phyloP scores from a whole-genome alignment of 2,329 filamentous ascomycete genomes.

The Ceratocystis harringtonii region DNA sequence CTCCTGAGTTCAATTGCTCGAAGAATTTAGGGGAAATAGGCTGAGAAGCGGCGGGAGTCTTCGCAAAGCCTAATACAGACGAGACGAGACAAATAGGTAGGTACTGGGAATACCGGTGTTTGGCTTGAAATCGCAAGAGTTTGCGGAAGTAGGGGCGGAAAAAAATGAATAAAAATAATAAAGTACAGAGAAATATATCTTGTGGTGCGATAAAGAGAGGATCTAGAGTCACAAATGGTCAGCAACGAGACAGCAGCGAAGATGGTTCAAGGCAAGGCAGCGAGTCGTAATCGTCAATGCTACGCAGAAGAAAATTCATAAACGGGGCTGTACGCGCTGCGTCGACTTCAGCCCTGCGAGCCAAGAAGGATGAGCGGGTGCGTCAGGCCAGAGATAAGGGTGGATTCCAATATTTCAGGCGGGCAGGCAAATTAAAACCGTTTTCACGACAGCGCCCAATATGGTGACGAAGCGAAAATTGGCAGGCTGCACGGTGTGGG shows the following conservation, averaged over 20 bases:
- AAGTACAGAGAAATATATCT: constrained; percentile 1
- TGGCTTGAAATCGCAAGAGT: not conserved
- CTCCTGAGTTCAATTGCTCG: constrained; percentile 14
- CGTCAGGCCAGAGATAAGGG: not conserved
- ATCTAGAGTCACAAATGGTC: not conserved
- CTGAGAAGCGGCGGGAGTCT: not conserved
- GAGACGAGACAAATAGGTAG: not conserved
- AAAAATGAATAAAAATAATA: not conserved
- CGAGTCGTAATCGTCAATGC: no score
- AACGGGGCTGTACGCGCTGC: not conserved
- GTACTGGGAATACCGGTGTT: not conserved
- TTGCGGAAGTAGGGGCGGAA: not conserved
- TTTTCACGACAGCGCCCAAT: not conserved
- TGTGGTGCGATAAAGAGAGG: not conserved
- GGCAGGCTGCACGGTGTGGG: not conserved
- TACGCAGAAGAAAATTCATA: not conserved
- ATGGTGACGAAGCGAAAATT: not conserved
- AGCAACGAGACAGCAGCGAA: not conserved
- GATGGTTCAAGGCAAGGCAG: not conserved
- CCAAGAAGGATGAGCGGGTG: not conserved
- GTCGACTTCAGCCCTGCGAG: not conserved
- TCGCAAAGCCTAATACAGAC: not conserved
- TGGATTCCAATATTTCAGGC: not conserved
- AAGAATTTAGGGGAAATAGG: not conserved
- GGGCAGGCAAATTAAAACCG: no score